Conservation (phyloP, 1,284 basidiomycete species). For the Trametes pubescens region DNA sequence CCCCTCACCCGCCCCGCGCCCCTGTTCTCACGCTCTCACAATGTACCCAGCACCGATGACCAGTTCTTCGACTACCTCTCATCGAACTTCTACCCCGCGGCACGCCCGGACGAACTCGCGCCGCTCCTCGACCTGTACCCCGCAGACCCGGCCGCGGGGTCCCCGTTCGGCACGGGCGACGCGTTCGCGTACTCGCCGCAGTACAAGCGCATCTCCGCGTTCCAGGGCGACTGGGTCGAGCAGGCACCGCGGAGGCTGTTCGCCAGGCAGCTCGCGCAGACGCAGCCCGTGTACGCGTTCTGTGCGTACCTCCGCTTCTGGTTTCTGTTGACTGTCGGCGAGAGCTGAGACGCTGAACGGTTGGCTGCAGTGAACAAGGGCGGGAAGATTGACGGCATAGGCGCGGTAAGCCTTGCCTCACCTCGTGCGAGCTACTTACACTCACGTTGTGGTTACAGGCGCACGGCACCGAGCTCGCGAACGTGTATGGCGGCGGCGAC, state of each 20-base stretch:
- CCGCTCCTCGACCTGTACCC: constrained; percentile 43
- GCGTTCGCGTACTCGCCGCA: constrained; percentile 53
- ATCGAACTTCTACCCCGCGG: constrained; percentile 20
- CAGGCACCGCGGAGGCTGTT: constrained; percentile 51
- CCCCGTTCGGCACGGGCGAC: constrained; percentile 57
- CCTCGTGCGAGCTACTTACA: constrained; percentile 17
- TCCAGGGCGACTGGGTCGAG: constrained; percentile 57
- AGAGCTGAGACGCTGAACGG: background rate
- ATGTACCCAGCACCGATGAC: constrained; percentile 24
- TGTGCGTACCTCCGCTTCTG: constrained; percentile 41
- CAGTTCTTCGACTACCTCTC: constrained; percentile 30
- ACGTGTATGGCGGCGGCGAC: constrained; percentile 29
- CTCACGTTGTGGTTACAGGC: background rate
- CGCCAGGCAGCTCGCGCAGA: constrained; percentile 45
- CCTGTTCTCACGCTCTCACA: too few species aligned
- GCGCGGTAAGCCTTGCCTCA: constrained; percentile 41
- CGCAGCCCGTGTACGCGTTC: constrained; percentile 57
- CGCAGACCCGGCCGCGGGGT: constrained; percentile 51
- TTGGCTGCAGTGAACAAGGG: constrained; percentile 51
- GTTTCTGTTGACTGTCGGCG: background rate
- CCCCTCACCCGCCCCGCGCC: too few species aligned
- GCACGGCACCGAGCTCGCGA: constrained; percentile 26
- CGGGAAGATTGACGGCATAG: constrained; percentile 51
- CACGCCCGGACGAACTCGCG: constrained; percentile 4
- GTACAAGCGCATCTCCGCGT: constrained; percentile 58